A percentile compares a stretch with the other conserved stretches of the same genome.
Conservation (phyloP, 2,329 filamentous ascomycete species). For the Ophiosphaerella herpotricha region DNA sequence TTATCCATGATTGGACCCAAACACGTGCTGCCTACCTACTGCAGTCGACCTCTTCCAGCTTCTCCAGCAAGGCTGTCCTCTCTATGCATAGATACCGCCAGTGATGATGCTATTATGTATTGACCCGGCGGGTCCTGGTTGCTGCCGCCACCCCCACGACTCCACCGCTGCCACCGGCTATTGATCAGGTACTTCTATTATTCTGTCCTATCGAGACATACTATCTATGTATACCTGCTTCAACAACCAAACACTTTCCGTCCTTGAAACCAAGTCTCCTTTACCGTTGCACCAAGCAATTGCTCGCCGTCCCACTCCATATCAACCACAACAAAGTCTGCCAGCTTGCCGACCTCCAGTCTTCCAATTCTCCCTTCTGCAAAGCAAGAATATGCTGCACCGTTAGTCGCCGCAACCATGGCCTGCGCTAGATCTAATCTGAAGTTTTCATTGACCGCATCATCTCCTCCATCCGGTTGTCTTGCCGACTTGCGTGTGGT, state of each 20-base stretch:
- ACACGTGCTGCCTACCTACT: no score
- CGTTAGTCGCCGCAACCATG: slow-evolving; percentile 59
- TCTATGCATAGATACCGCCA: no score
- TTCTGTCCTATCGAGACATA: no score
- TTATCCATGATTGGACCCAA: no score
- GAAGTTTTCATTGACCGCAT: slow-evolving; percentile 59
- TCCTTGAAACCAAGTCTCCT: slow-evolving; percentile 61
- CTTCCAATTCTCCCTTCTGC: slow-evolving; percentile 60
- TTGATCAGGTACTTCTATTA: no score
- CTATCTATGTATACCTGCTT: neutral
- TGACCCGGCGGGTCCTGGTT: no score
- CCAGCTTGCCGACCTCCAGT: slow-evolving; percentile 57
- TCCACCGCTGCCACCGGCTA: no score
- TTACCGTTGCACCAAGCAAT: slow-evolving; percentile 53
- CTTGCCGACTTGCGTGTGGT: slow-evolving; percentile 62
- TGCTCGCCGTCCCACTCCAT: slow-evolving; percentile 56
- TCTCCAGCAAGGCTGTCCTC: no score
- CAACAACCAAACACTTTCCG: slow-evolving; percentile 26
- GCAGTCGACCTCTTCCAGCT: no score
- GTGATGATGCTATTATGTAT: no score
- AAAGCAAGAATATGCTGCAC: slow-evolving; percentile 64
- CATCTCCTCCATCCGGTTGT: slow-evolving; percentile 48
- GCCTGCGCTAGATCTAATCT: slow-evolving; percentile 59
- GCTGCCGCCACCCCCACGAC: no score
- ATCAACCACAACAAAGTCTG: slow-evolving; percentile 63